Conservation (phyloP, 2,329 filamentous ascomycete genomes). For the Fusarium nurragi region DNA sequence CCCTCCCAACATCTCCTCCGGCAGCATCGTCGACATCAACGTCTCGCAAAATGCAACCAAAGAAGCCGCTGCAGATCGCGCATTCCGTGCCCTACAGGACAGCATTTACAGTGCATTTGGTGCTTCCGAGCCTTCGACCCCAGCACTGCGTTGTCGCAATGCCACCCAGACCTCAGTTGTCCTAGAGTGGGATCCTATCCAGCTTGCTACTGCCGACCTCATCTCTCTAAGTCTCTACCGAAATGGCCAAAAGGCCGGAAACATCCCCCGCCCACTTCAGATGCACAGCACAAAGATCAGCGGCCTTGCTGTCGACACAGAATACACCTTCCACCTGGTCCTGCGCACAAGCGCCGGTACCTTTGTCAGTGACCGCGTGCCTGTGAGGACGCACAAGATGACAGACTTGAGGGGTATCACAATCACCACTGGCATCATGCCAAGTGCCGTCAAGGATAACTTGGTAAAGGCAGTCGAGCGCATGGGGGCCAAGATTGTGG, state of each 20-base stretch:
- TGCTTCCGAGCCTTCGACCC: slow-evolving; percentile 76
- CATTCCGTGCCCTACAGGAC: slow-evolving; percentile 87
- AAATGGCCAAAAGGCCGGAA: slow-evolving; percentile 96
- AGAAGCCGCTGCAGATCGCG: slow-evolving; percentile 76
- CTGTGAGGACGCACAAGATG: slow-evolving; percentile 96
- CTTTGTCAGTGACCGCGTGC: slow-evolving; percentile 82
- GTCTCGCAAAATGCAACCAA: slow-evolving; percentile 86
- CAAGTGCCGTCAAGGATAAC: slow-evolving; percentile 74
- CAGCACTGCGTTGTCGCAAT: slow-evolving; percentile 90
- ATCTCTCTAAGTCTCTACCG: slow-evolving; percentile 90
- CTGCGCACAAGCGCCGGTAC: slow-evolving; percentile 91
- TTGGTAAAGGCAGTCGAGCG: slow-evolving; percentile 80
- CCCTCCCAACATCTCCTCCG: slow-evolving; percentile 92
- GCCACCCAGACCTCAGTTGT: slow-evolving; percentile 98
- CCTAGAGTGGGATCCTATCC: slow-evolving; percentile 96
- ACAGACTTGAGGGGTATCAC: slow-evolving; percentile 96
- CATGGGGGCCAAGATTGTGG: slow-evolving; percentile 92
- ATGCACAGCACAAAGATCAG: slow-evolving; percentile 97
- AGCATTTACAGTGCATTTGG: slow-evolving; percentile 90
- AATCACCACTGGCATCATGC: slow-evolving; percentile 88
- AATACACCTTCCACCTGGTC: slow-evolving; percentile 94
- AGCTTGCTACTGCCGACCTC: slow-evolving; percentile 90
- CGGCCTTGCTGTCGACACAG: slow-evolving; percentile 93
- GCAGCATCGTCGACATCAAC: slow-evolving; percentile 97
- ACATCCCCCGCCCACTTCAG: slow-evolving; percentile 85